phyloP scores from a whole-genome alignment of 106 monocot genomes.

The Dendrobium nobile region DNA sequence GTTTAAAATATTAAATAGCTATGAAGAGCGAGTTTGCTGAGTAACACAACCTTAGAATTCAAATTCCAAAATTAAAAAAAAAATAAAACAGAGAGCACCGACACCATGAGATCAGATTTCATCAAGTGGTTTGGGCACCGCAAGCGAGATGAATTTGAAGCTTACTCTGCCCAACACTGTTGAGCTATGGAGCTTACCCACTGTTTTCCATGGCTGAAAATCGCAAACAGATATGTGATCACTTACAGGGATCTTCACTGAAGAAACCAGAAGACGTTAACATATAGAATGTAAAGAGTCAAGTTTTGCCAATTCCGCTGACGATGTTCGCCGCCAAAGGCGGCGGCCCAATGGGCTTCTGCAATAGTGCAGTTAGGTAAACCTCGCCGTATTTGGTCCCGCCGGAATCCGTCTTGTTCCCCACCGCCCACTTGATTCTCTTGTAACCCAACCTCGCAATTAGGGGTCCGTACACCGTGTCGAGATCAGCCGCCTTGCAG shows the following conservation, averaged over 20 bases:
- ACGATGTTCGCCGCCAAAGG: neutral
- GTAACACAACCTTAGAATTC: neutral
- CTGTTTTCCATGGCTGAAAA: slow-evolving; percentile 2
- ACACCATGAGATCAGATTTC: neutral
- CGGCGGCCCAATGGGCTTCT: slow-evolving; percentile 41
- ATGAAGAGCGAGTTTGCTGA: neutral
- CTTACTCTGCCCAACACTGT: neutral
- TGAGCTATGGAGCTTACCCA: neutral
- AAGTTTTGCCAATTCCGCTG: neutral
- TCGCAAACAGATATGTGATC: neutral
- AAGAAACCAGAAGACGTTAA: neutral
- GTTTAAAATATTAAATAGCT: too few relatives aligned
- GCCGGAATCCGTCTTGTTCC: slow-evolving; percentile 54
- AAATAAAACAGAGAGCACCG: neutral
- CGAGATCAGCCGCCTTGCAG: slow-evolving; percentile 43
- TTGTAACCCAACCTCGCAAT: slow-evolving; percentile 58
- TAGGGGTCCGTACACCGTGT: slow-evolving; percentile 36
- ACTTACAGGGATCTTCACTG: neutral
- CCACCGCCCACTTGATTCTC: slow-evolving; percentile 80
- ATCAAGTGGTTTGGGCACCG: neutral
- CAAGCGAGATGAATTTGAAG: neutral
- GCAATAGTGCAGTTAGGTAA: slow-evolving; percentile 84
- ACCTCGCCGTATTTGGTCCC: slow-evolving; percentile 57
- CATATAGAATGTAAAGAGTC: neutral
- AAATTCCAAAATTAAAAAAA: neutral